phyloP scores from a whole-genome alignment of 352 stramenopile species.

The Phytopythium cucurbitacearum region DNA sequence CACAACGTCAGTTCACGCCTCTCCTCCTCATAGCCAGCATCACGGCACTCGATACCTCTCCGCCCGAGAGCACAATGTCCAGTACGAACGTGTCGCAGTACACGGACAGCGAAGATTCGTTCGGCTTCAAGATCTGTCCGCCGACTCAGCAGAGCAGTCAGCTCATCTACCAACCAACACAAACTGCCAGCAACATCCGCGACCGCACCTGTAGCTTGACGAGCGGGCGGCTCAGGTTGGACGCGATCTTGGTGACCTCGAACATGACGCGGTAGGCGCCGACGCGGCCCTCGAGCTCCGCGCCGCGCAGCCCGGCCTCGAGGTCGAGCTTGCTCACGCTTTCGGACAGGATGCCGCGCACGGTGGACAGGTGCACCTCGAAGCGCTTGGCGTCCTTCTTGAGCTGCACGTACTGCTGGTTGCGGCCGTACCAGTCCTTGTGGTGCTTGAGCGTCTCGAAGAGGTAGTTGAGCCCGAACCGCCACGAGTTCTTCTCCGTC shows the following conservation, averaged over 20 bases:
- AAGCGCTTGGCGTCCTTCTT: constrained; percentile 80
- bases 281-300: constrained; percentile 80
- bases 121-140: constrained; percentile 75
- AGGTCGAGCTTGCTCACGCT: constrained; percentile 82
- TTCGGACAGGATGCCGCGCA: constrained; percentile 71
- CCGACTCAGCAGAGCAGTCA: not conserved
- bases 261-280: constrained; percentile 88
- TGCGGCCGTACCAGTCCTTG: constrained; percentile 86
- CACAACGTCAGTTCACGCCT: constrained; percentile 3
- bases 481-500: constrained; percentile 85
- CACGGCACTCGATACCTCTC: constrained; percentile 30
- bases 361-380: constrained; percentile 65
- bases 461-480: constrained; percentile 85
- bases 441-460: constrained; percentile 88
- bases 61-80: constrained; percentile 73
- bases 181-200: no score
- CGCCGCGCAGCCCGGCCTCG: constrained; percentile 74
- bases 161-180: no score
- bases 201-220: constrained; percentile 59
- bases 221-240: constrained; percentile 75
- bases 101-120: constrained; percentile 79
- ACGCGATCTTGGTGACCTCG: constrained; percentile 86
- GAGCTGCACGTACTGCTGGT: constrained; percentile 87
- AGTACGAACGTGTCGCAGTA: constrained; percentile 89
- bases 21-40: not conserved